These are phyloP conservation scores for Metschnikowia vanudenii DNA, from an alignment of 805 yeast genomes.

Conservation along the genomic window DNA sequence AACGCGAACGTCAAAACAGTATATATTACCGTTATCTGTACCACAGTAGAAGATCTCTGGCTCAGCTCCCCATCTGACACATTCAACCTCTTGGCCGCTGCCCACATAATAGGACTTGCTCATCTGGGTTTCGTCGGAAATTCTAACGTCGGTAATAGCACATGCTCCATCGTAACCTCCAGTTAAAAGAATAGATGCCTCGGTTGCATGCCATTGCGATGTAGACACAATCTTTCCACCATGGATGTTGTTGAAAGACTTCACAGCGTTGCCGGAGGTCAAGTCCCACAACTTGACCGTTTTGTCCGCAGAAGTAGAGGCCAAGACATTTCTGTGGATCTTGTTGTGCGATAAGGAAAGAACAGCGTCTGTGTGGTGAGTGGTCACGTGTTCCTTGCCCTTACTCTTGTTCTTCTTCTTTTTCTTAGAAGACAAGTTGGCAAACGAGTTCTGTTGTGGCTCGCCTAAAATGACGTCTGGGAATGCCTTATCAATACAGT, in stretches of 20 bases:
- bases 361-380: constrained; percentile 93
- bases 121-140: constrained; percentile 57
- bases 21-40: constrained; percentile 86
- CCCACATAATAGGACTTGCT: constrained; percentile 63
- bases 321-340: constrained; percentile 77
- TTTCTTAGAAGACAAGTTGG: constrained; percentile 42
- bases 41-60: constrained; percentile 71
- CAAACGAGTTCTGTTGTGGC: constrained; percentile 45
- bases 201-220: constrained; percentile 77
- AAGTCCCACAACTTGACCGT: constrained; percentile 97
- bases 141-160: constrained; percentile 83
- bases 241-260: constrained; percentile 72
- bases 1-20: constrained; percentile 81
- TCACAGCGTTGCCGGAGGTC: constrained; percentile 67
- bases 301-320: constrained; percentile 92
- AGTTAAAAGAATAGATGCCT: constrained; percentile 69
- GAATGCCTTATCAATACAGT: constrained; percentile 87
- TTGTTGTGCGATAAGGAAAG: constrained; percentile 82
- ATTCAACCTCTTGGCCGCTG: constrained; percentile 80
- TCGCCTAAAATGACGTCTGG: constrained; percentile 93
- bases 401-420: constrained; percentile 47
- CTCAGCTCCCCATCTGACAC: constrained; percentile 64
- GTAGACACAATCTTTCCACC: constrained; percentile 77
- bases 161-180: constrained; percentile 91
- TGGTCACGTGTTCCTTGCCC: constrained; percentile 51